Conservation (phyloP, 805 yeast species). For the Yueomyces sp. region DNA sequence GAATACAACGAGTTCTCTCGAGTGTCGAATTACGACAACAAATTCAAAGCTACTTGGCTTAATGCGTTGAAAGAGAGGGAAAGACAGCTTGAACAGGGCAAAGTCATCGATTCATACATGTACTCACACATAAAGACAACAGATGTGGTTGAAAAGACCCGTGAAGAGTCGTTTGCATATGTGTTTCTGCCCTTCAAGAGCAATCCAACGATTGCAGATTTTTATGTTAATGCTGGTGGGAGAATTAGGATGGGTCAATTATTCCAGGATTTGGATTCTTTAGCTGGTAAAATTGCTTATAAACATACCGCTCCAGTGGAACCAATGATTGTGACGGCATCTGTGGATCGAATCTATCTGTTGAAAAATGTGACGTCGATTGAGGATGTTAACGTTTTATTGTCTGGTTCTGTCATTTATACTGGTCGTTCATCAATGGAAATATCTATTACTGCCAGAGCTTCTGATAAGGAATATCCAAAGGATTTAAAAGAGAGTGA, state of each 20-base stretch:
- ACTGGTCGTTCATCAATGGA: conserved; percentile 95
- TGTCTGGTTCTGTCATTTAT: conserved; percentile 90
- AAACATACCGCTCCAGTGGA: conserved; percentile 90
- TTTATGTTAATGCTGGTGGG: conserved; percentile 85
- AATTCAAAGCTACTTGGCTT: conserved; percentile 61
- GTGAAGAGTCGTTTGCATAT: conserved; percentile 64
- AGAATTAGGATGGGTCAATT: conserved; percentile 83
- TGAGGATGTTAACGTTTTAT: conserved; percentile 55
- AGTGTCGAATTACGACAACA: conserved; percentile 21
- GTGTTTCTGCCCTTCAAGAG: conserved; percentile 70
- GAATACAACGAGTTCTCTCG: conserved; percentile 43
- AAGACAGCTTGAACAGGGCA: conserved; percentile 60
- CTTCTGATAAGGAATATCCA: conserved; percentile 47
- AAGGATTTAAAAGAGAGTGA: conserved; percentile 38
- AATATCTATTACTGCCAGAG: conserved; percentile 78
- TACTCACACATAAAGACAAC: conserved; percentile 63
- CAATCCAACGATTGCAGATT: conserved; percentile 70
- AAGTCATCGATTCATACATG: conserved; percentile 53
- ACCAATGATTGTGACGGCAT: conserved; percentile 91
- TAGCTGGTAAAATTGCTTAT: conserved; percentile 89
- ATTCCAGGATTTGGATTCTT: conserved; percentile 86
- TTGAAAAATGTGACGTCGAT: conserved; percentile 74
- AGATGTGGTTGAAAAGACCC: conserved; percentile 55
- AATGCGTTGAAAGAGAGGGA: conserved; percentile 68
- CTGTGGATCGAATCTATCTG: conserved; percentile 84